phyloP scores from a whole-genome alignment of 192 early-diverging fungal species.

The Phlyctochytrium planicorne region DNA sequence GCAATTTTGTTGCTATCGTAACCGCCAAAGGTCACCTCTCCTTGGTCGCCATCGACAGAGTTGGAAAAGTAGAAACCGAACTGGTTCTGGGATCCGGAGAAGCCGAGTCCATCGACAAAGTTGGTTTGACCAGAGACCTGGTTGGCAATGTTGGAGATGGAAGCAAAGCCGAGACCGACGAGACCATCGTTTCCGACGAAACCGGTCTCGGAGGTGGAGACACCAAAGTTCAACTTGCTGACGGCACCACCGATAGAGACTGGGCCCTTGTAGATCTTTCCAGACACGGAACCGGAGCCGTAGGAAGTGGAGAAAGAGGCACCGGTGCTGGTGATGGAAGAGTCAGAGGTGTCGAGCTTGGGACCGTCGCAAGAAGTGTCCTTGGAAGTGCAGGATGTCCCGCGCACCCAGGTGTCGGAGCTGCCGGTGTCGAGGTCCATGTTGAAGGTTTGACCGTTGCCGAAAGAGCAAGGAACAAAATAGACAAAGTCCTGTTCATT shows the following conservation, averaged over 20 bases:
- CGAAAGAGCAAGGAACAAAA: conserved; percentile 6
- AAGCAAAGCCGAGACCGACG: conserved; percentile 29
- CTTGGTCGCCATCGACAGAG: conserved; percentile 34
- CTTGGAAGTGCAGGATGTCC: conserved; percentile 18
- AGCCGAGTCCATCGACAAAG: conserved; percentile 31
- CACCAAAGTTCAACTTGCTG: background rate
- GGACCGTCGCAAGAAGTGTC: conserved; percentile 1
- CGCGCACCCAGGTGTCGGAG: conserved; percentile 35
- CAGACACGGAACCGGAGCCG: conserved; percentile 21
- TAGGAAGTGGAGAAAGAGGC: conserved; percentile 11
- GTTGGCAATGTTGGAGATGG: conserved; percentile 22
- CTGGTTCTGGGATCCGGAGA: conserved; percentile 30
- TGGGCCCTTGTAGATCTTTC: conserved; percentile 25
- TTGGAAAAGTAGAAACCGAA: conserved; percentile 48
- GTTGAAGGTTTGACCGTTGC: conserved; percentile 19
- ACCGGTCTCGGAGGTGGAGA: conserved; percentile 11
- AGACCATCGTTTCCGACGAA: conserved; percentile 31
- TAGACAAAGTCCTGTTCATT: conserved; percentile 20
- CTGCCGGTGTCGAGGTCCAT: conserved; percentile 37
- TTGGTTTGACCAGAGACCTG: conserved; percentile 7
- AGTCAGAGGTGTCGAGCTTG: conserved; percentile 3
- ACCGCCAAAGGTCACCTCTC: conserved; percentile 55
- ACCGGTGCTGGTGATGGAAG: conserved; percentile 1
- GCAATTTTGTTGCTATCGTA: conserved; percentile 48
- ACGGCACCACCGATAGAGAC: conserved; percentile 15